A percentile compares a stretch with the other conserved stretches of the same genome.
These are phyloP conservation scores for Ophiostoma quercus DNA, from an alignment of 2,329 filamentous ascomycete genomes.

Conservation along the genomic window DNA sequence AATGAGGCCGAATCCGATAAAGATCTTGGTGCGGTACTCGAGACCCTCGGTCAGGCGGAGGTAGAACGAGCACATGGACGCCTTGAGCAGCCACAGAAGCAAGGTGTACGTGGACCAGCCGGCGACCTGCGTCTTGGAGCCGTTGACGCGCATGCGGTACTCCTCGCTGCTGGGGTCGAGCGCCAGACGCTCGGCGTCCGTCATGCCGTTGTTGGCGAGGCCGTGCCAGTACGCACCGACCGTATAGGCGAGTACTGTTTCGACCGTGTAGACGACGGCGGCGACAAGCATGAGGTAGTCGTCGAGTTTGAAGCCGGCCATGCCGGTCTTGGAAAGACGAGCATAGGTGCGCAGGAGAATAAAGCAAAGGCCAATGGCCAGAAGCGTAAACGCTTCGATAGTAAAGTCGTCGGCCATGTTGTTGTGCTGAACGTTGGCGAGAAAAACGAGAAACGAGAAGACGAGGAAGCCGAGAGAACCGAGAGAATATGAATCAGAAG, in stretches of 20 bases:
- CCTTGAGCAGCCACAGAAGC: constrained; percentile 31
- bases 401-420: constrained; percentile 32
- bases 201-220: constrained; percentile 36
- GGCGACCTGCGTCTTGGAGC: constrained; percentile 36
- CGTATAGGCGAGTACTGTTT: constrained; percentile 33
- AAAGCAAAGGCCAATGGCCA: constrained; percentile 45
- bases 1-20: constrained; percentile 36
- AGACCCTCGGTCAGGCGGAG: constrained; percentile 34
- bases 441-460: constrained; percentile 13
- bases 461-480: background rate
- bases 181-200: constrained; percentile 30
- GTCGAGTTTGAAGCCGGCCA: constrained; percentile 49
- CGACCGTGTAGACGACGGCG: constrained; percentile 34
- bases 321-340: constrained; percentile 45
- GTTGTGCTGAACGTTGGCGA: background rate
- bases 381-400: constrained; percentile 46
- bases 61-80: constrained; percentile 33
- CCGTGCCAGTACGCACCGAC: constrained; percentile 32
- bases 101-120: constrained; percentile 31
- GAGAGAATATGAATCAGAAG: too few species aligned
- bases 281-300: constrained; percentile 56
- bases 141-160: constrained; percentile 33
- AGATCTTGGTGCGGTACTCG: constrained; percentile 32
- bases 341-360: constrained; percentile 49
- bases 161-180: constrained; percentile 32